Base-by-base conservation (phyloP, 495 filamentous ascomycete genomes). In the Penicillium paradoxum region DNA sequence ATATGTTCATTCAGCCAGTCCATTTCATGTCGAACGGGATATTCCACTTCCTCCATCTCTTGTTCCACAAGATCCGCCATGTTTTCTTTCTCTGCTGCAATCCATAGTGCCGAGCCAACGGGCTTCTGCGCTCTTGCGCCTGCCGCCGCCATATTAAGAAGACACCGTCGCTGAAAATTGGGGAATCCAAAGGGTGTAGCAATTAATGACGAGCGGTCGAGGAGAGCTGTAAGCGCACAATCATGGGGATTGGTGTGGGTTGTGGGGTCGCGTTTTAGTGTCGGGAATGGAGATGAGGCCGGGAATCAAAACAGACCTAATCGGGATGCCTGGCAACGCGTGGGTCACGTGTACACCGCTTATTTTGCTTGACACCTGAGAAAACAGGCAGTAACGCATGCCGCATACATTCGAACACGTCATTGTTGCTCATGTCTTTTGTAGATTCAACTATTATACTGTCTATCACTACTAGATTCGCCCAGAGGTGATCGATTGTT, bases 1-100 rank as follows among this genome's bases (percentile, higher is more conserved):
- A 97, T 96, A 69, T 97, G 91, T 70, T 97, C 91, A 62, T 96
- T 96, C 59, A 97, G 71, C 90, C 91, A 97, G 59, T 93, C 91
- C 64, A 96, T 73, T 61, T 97, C 91, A 71, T 95, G 91, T 37
- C 87, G 83, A 54, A 87, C 90, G 0, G 89, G 85, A 70, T 87
- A 97, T 45, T 88, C 81, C 63, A 96, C 90, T 67, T 95, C 90
- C 55, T 96, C 91, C 44, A 87, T 75, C 66, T 97, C 93, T 60
- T 88, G 79, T 5, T 78, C 74, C 32, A 84, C 71, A 36, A 88
- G 73, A 21, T 82, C 76, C 25, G 73, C 64, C n/a, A 84, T 71
- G 57, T 85, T 82, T 44, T 82, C 74, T 49, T 86, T 79, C 66
- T 90, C 86, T 53, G 80, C 73, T 15, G 78, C 71, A 49, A 89